phyloP scores from a whole-genome alignment of 164 flowering plant species.

The Tetrastigma voinierianum region DNA sequence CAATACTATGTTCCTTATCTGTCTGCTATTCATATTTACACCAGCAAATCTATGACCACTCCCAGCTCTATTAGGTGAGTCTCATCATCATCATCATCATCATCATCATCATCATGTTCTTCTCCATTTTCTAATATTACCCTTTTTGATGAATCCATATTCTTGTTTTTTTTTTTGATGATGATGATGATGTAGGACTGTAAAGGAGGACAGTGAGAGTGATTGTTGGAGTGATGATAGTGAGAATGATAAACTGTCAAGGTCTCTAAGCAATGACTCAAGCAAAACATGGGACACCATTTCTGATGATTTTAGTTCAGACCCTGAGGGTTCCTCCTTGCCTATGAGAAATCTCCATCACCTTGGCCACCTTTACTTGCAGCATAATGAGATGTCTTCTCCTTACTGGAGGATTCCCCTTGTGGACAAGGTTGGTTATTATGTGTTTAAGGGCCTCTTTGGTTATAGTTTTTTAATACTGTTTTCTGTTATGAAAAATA shows the following conservation, averaged over 20 bases:
- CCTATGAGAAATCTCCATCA: constrained; percentile 28
- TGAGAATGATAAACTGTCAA: constrained; percentile 43
- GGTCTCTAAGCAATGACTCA: constrained; percentile 49
- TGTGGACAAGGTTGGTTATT: constrained; percentile 45
- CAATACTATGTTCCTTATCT: constrained; percentile 44
- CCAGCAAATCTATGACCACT: constrained; percentile 19
- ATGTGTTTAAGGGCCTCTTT: background rate
- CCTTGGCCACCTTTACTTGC: constrained; percentile 48
- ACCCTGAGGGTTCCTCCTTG: constrained; percentile 26
- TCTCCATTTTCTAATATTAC: background rate
- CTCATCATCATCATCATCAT: too few relatives aligned
- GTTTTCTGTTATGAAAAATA: too few relatives aligned
- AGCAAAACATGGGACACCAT: constrained; percentile 43
- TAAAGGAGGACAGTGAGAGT: constrained; percentile 31
- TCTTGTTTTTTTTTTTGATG: background rate
- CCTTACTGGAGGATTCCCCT: constrained; percentile 56
- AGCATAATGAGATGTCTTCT: constrained; percentile 41
- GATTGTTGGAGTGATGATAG: constrained; percentile 60
- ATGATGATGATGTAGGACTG: constrained; percentile 18
- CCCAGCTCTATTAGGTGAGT: constrained; percentile 18
- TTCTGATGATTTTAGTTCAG: constrained; percentile 44
- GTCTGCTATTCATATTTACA: constrained; percentile 47
- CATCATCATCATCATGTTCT: too few relatives aligned
- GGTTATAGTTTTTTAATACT: too few relatives aligned
- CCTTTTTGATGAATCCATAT: too few relatives aligned